phyloP scores from a whole-genome alignment of 2,329 filamentous ascomycete genomes.

The Colletotrichum caudatum region DNA sequence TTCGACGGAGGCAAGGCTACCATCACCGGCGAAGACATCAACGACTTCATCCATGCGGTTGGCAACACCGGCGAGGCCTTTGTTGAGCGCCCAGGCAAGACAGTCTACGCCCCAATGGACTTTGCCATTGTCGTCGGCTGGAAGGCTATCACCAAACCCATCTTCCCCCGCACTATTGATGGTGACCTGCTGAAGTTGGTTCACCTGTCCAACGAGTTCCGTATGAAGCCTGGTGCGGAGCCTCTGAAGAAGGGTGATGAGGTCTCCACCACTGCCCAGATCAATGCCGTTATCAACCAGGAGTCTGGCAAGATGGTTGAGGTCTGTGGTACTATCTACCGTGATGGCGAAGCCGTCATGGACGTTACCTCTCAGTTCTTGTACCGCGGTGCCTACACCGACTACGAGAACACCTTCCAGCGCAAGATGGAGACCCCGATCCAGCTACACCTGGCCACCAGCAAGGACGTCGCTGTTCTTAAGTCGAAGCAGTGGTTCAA shows the following conservation, averaged over 20 bases:
- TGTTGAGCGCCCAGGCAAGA: constrained; percentile 93
- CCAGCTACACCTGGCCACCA: constrained; percentile 87
- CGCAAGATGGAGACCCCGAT: constrained; percentile 96
- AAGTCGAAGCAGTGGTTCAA: constrained; percentile 99
- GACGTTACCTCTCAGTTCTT: constrained; percentile 98
- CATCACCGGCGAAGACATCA: constrained; percentile 92
- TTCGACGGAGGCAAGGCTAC: constrained; percentile 91
- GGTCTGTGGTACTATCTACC: constrained; percentile 95
- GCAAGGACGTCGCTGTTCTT: constrained; percentile 92
- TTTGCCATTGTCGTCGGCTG: constrained; percentile 98
- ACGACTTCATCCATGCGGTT: constrained; percentile 98
- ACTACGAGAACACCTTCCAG: constrained; percentile 99
- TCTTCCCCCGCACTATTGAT: constrained; percentile 96
- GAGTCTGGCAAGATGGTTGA: constrained; percentile 99
- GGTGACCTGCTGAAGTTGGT: constrained; percentile 96
- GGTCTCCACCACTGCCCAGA: constrained; percentile 90
- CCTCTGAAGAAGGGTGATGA: constrained; percentile 96
- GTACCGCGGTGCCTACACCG: constrained; percentile 91
- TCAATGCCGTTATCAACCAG: constrained; percentile 98
- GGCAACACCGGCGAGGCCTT: constrained; percentile 98
- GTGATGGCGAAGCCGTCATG: constrained; percentile 89
- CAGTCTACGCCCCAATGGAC: constrained; percentile 97
- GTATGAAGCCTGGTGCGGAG: constrained; percentile 96
- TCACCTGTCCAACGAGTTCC: constrained; percentile 96
- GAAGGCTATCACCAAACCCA: constrained; percentile 99